A percentile compares a stretch with the other conserved stretches of the same genome.
Conservation (phyloP, 768 basidiomycete species). For the Trametes punicea region DNA sequence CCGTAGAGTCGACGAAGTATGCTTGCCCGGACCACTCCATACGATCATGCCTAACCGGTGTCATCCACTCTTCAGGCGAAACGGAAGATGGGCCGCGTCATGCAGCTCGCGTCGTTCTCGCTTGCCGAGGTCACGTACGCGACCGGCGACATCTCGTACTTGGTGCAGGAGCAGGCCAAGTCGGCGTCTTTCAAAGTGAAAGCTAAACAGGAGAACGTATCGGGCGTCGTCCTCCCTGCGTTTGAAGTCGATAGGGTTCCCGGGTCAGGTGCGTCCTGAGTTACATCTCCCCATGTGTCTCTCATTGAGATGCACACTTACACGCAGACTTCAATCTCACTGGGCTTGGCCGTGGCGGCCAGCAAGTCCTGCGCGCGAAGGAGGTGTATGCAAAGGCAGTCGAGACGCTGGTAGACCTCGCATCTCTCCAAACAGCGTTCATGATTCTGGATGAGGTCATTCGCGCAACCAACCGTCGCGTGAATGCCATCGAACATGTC, state of each 20-base stretch:
- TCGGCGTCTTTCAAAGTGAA: slow-evolving; percentile 89
- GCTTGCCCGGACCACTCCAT: slow-evolving; percentile 25
- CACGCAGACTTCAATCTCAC: slow-evolving; percentile 89
- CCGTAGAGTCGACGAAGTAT: slow-evolving; percentile 95
- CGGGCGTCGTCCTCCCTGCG: slow-evolving; percentile 91
- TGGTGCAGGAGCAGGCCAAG: slow-evolving; percentile 95
- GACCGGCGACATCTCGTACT: slow-evolving; percentile 95
- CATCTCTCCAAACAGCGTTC: slow-evolving; percentile 96
- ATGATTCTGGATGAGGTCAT: slow-evolving; percentile 99
- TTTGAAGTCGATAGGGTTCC: slow-evolving; percentile 88
- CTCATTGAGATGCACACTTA: not conserved
- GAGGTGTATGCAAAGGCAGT: slow-evolving; percentile 98
- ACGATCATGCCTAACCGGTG: not conserved
- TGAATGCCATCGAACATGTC: slow-evolving; percentile 98
- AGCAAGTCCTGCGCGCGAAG: slow-evolving; percentile 91
- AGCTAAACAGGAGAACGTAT: slow-evolving; percentile 96
- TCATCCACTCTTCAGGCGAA: slow-evolving; percentile 65
- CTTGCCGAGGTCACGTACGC: slow-evolving; percentile 98
- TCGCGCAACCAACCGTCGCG: slow-evolving; percentile 96
- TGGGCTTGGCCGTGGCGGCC: slow-evolving; percentile 93
- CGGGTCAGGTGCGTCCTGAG: slow-evolving; percentile 62
- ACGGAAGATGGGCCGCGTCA: slow-evolving; percentile 97
- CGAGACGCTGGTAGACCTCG: slow-evolving; percentile 95
- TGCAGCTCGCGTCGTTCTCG: slow-evolving; percentile 98
- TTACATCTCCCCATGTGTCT: not conserved